Evolutionary conservation across 139 green algal species (phyloP).

Genomic region (Chlamydomonas sphaeroides): DNA sequence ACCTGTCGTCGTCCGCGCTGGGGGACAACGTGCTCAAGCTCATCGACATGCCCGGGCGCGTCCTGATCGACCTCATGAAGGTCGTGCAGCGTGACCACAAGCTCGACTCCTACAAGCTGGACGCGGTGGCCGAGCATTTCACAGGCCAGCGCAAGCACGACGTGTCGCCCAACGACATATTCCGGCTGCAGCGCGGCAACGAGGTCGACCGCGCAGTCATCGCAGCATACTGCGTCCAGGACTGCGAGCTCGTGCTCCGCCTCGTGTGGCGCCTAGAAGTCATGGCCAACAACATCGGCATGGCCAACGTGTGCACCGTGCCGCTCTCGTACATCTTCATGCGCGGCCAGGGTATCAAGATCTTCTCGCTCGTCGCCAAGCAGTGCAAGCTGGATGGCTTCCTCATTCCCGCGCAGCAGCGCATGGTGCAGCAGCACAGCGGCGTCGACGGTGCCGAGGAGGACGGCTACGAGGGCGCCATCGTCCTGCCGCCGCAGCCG

Average conservation of each 20-base stretch:
- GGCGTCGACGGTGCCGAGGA: not conserved
- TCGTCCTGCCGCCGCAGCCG: constrained; percentile 31
- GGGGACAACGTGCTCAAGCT: constrained; percentile 43
- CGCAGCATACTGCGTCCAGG: constrained; percentile 48
- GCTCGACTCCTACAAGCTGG: constrained; percentile 44
- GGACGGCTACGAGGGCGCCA: constrained; percentile 36
- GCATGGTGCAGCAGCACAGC: not conserved
- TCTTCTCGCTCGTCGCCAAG: constrained; percentile 36
- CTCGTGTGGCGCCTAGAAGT: constrained; percentile 29
- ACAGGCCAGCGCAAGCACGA: constrained; percentile 26
- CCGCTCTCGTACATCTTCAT: constrained; percentile 52
- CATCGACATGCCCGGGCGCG: constrained; percentile 37
- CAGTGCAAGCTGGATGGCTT: not conserved
- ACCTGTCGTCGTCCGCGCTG: constrained; percentile 35
- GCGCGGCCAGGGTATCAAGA: constrained; percentile 53
- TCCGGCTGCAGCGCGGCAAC: constrained; percentile 35
- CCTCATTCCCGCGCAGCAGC: constrained; percentile 7
- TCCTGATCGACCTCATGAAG: constrained; percentile 48
- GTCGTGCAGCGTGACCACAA: constrained; percentile 44
- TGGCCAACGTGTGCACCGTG: constrained; percentile 47
- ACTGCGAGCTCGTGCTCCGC: constrained; percentile 42
- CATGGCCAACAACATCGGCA: constrained; percentile 43
- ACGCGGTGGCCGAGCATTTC: constrained; percentile 40
- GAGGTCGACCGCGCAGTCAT: constrained; percentile 33
- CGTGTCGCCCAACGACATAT: constrained; percentile 38